Percentiles rank a stretch among this genome's conserved stretches.
Conservation (phyloP, 495 filamentous ascomycete genomes). For the Talaromyces adpressus region DNA sequence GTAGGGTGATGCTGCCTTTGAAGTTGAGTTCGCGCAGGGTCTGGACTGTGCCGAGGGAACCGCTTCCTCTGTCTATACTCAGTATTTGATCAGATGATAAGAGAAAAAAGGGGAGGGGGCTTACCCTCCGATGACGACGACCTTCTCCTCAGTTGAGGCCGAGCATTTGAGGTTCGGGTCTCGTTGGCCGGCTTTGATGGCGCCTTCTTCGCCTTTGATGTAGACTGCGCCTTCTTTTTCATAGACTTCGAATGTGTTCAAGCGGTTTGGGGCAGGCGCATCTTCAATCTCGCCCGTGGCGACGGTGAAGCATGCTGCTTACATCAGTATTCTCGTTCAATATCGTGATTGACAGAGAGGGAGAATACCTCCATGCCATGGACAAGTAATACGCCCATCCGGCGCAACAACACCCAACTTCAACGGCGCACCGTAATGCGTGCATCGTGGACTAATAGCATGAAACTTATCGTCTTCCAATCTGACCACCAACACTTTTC, state of each 20-base stretch:
- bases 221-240: slow-evolving; percentile 79
- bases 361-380: slow-evolving; percentile 83
- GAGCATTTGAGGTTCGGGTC: slow-evolving; percentile 67
- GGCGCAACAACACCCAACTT: slow-evolving; percentile 74
- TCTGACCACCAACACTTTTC: slow-evolving; percentile 80
- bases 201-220: slow-evolving; percentile 69
- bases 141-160: slow-evolving; percentile 55
- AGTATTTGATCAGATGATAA: slow-evolving; percentile 12
- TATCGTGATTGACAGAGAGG: not conserved
- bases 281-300: slow-evolving; percentile 91
- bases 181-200: slow-evolving; percentile 71
- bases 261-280: slow-evolving; percentile 76
- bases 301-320: slow-evolving; percentile 83
- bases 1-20: slow-evolving; percentile 71
- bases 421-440: slow-evolving; percentile 89
- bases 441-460: slow-evolving; percentile 81
- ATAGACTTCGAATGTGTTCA: slow-evolving; percentile 71
- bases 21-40: slow-evolving; percentile 75
- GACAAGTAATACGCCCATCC: slow-evolving; percentile 80
- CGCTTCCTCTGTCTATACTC: slow-evolving; percentile 54
- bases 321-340: slow-evolving; percentile 8
- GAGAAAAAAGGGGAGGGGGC: slow-evolving; percentile 12
- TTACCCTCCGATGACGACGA: slow-evolving; percentile 81
- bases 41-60: slow-evolving; percentile 72
- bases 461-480: slow-evolving; percentile 58